Percentiles rank a stretch among this genome's conserved stretches.
phyloP scores from a whole-genome alignment of 306 rosid genomes.

The Vigna angularis region DNA sequence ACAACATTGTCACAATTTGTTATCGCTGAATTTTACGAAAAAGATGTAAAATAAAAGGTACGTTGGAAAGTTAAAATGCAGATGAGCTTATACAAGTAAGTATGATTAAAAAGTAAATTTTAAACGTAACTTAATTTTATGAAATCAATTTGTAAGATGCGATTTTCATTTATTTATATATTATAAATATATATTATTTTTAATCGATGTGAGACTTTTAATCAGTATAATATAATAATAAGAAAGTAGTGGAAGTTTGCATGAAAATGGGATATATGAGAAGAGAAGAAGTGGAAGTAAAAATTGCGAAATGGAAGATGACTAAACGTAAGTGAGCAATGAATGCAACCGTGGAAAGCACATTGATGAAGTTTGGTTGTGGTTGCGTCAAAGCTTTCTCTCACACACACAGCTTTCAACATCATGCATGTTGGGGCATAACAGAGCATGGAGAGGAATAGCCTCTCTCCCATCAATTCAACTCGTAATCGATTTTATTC shows the following conservation, averaged over 20 bases:
- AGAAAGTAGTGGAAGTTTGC: not conserved
- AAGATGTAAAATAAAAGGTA: no score
- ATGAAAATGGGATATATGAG: conserved; percentile 2
- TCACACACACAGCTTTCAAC: conserved; percentile 39
- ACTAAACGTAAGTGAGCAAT: conserved; percentile 40
- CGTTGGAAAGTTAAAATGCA: no score
- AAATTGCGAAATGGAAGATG: conserved; percentile 44
- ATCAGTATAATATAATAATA: no score
- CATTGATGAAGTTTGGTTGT: conserved; percentile 15
- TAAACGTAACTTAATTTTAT: accelerated
- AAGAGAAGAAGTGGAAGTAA: not conserved
- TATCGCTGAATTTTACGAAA: not conserved
- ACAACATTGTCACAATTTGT: not conserved
- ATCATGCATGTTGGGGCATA: conserved; percentile 24
- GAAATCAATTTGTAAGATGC: no score
- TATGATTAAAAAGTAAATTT: no score
- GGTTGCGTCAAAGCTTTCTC: conserved; percentile 42
- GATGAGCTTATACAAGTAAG: no score
- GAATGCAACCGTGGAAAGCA: conserved; percentile 43
- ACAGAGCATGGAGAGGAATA: conserved; percentile 47
- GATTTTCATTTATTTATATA: no score
- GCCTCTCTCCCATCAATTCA: conserved; percentile 44
- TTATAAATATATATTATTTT: no score
- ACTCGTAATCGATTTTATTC: conserved; percentile 46
- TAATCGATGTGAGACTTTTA: no score